A percentile compares a stretch with the other conserved stretches of the same genome.
Evolutionary conservation across 2,329 filamentous ascomycete species (phyloP).

Genomic region (Grosmannia clavigera): DNA sequence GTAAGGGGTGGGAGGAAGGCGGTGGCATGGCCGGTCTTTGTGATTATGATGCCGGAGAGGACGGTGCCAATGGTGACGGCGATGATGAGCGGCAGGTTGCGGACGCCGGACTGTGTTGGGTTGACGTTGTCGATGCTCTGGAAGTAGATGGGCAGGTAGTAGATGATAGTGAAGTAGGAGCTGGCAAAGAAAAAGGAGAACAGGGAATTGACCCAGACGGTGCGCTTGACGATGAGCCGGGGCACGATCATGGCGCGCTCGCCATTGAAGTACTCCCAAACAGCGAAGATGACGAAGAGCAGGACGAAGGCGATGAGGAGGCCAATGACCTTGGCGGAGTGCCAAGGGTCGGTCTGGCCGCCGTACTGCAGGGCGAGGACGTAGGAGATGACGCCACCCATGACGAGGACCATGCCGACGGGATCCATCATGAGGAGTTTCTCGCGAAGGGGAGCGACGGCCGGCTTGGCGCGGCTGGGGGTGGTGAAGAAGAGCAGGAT

Average conservation of each 20-base stretch:
- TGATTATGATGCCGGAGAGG: constrained; percentile 21
- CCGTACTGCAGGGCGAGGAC: constrained; percentile 31
- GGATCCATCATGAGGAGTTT: constrained; percentile 31
- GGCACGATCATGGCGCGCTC: constrained; percentile 37
- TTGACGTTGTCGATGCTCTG: constrained; percentile 30
- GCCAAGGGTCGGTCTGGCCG: constrained; percentile 26
- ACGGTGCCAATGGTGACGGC: constrained; percentile 24
- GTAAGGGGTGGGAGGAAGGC: constrained; percentile 25
- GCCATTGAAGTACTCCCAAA: constrained; percentile 23
- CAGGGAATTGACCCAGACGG: constrained; percentile 28
- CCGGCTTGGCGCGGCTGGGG: constrained; percentile 20
- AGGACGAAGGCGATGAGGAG: constrained; percentile 19
- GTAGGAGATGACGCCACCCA: constrained; percentile 25
- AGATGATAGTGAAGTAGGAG: constrained; percentile 29
- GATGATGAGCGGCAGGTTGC: constrained; percentile 28
- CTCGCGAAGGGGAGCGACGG: constrained; percentile 18
- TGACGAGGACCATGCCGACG: constrained; percentile 24
- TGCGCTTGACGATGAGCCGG: constrained; percentile 28
- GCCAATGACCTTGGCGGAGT: constrained; percentile 20
- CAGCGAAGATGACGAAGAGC: constrained; percentile 17
- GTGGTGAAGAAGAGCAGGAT: constrained; percentile 23
- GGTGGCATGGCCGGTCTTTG: constrained; percentile 18
- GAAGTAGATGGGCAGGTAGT: constrained; percentile 40
- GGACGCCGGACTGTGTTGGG: constrained; percentile 24
- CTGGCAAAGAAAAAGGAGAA: constrained; percentile 30